phyloP scores from a whole-genome alignment of 2,329 filamentous ascomycete species.

The Fusarium liriodendri region DNA sequence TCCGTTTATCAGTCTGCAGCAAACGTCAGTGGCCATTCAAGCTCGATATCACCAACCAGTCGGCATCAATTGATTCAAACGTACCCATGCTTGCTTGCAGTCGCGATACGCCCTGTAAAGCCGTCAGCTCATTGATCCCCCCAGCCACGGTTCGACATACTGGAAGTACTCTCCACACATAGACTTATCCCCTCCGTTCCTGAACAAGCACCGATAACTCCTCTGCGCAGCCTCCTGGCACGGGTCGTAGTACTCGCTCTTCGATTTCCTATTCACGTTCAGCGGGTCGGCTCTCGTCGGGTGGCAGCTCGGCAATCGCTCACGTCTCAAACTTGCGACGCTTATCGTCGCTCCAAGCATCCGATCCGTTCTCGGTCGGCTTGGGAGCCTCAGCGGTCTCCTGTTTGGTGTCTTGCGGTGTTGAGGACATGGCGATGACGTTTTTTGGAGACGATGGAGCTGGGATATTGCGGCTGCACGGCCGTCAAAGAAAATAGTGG shows the following conservation, averaged over 20 bases:
- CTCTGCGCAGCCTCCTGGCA: constrained; percentile 91
- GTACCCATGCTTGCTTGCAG: constrained; percentile 95
- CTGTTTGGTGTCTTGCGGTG: constrained; percentile 30
- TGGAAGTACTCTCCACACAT: constrained; percentile 97
- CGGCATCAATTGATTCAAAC: neutral
- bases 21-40: neutral
- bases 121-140: constrained; percentile 28
- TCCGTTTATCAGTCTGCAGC: constrained; percentile 48
- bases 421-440: constrained; percentile 35
- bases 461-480: neutral
- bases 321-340: constrained; percentile 75
- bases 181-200: constrained; percentile 86
- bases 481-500: neutral
- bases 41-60: neutral
- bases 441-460: neutral
- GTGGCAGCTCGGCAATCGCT: constrained; percentile 36
- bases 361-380: constrained; percentile 42
- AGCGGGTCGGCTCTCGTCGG: constrained; percentile 4
- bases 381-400: constrained; percentile 27
- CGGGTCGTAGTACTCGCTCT: constrained; percentile 93
- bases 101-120: constrained; percentile 83
- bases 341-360: constrained; percentile 67
- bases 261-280: constrained; percentile 73
- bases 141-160: constrained; percentile 61
- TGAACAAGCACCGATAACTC: constrained; percentile 88